Evolutionary conservation across 176 grass and related monocot genomes (phyloP), one percentile per base, ranked within the genome.

Genomic region (Puya raimondii): DNA sequence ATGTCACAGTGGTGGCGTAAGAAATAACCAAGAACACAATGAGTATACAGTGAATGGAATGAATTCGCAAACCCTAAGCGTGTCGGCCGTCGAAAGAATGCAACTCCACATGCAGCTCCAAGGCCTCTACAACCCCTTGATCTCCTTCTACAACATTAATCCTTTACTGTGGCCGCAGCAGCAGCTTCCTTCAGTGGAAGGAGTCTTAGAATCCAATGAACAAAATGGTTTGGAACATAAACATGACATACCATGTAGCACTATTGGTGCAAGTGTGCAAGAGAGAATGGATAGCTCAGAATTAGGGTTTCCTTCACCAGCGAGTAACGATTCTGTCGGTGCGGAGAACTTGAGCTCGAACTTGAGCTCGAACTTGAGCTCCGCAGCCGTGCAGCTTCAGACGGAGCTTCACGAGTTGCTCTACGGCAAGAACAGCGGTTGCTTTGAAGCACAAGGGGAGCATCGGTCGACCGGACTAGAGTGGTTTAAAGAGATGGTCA

Each of bases 71-170:
- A 47, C 74, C 51, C 75, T 93, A 67, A 93, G 87, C 63, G 86
- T 86, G 57, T 90, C 94, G 2, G 80, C 94, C 0, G 65, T 86
- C 1, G 89, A 99, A 79, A 88, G 94, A 65, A 93, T 99, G 80
- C 89, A 90, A 72, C 89, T 99, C 54, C 94, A 91, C 76, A 80
- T 96, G 85, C 88, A 87, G 70, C 85, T 96, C 33, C 92, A 93
- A 67, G 89, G 94, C 21, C 76, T 92, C 54, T 77, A 92, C 80
- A 83, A 16, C 23, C 48, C 88, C 56, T 83, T 81, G 68, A 56
- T 66, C 26, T 73, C 65, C 21, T 53, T 20, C 80, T 61, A 21
- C 50, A 74, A 27, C 70, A 23, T 26, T 26, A 2, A 4, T 47
- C 11, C 9, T 53, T 65, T 69, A 56, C 63, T 73, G 26, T 85